These are phyloP conservation scores for Mortierella sp. DNA, from an alignment of 371 early-diverging fungal genomes.

Conservation along the genomic window DNA sequence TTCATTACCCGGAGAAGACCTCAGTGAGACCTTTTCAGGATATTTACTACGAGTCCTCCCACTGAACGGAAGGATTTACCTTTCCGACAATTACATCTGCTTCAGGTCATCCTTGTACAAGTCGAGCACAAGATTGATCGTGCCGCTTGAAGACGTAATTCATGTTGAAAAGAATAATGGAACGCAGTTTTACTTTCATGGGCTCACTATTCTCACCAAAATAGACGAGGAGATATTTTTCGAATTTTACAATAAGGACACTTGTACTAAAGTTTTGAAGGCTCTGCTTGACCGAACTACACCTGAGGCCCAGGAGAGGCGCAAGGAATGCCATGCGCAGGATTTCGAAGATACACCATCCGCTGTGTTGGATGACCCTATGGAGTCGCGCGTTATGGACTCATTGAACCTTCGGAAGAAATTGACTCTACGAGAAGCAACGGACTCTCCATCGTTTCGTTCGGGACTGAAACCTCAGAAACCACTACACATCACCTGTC, in stretches of 20 bases:
- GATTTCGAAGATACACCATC: constrained; percentile 20
- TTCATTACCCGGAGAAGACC: constrained; percentile 70
- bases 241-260: constrained; percentile 62
- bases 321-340: constrained; percentile 18
- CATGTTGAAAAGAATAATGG: constrained; percentile 46
- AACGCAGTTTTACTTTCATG: constrained; percentile 56
- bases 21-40: constrained; percentile 64
- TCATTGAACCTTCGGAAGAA: constrained; percentile 32
- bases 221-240: constrained; percentile 60
- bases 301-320: constrained; percentile 36
- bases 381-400: constrained; percentile 26
- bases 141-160: constrained; percentile 60
- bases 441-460: background rate
- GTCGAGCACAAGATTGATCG: constrained; percentile 64
- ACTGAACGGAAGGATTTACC: constrained; percentile 73
- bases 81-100: constrained; percentile 74
- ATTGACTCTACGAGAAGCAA: background rate
- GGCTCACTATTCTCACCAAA: constrained; percentile 55
- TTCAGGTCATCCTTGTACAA: constrained; percentile 75
- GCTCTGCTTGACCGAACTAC: constrained; percentile 25
- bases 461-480: constrained; percentile 44
- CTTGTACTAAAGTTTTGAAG: constrained; percentile 31
- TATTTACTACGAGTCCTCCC: constrained; percentile 61
- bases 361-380: constrained; percentile 32
- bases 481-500: constrained; percentile 82